Evolutionary conservation across 2,329 filamentous ascomycete genomes (phyloP).

Genomic region (Harringtonia aguacate): DNA sequence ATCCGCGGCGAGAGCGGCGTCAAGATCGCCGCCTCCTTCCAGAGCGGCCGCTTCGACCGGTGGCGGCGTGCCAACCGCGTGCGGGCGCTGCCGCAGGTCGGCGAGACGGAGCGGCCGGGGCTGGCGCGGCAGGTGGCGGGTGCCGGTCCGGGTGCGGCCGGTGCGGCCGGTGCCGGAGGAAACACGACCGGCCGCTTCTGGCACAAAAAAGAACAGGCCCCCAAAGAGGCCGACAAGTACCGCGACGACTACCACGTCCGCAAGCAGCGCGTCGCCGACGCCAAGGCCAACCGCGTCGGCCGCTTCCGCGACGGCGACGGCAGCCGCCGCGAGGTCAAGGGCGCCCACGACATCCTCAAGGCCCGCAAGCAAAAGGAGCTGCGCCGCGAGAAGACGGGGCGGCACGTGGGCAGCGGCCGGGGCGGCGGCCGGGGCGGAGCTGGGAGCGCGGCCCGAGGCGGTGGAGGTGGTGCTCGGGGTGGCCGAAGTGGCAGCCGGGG

Average conservation of each 20-base stretch:
- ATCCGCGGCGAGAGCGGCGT: conserved; percentile 84
- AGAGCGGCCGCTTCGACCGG: conserved; percentile 82
- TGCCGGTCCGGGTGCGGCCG: conserved; percentile 6
- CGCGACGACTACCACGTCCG: conserved; percentile 82
- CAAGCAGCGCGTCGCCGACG: conserved; percentile 83
- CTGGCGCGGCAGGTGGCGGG: conserved; percentile 17
- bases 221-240: conserved; percentile 87
- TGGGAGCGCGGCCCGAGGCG: background rate
- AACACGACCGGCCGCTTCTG: conserved; percentile 67
- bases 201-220: conserved; percentile 79
- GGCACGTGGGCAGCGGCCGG: conserved; percentile 37
- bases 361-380: conserved; percentile 66
- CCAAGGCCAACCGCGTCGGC: conserved; percentile 72
- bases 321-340: conserved; percentile 69
- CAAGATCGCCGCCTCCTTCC: conserved; percentile 91
- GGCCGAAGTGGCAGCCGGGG: conserved; percentile 1
- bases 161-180: too few relatives aligned
- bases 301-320: conserved; percentile 62
- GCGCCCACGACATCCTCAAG: conserved; percentile 75
- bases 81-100: conserved; percentile 65
- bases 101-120: conserved; percentile 59
- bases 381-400: conserved; percentile 76
- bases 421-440: conserved; percentile 4
- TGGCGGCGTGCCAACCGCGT: conserved; percentile 86
- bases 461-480: conserved; percentile 1